Evolutionary conservation across 2,329 filamentous ascomycete genomes (phyloP), one percentile per base, ranked within the genome.

Genomic region (Pseudogymnoascus sp.): DNA sequence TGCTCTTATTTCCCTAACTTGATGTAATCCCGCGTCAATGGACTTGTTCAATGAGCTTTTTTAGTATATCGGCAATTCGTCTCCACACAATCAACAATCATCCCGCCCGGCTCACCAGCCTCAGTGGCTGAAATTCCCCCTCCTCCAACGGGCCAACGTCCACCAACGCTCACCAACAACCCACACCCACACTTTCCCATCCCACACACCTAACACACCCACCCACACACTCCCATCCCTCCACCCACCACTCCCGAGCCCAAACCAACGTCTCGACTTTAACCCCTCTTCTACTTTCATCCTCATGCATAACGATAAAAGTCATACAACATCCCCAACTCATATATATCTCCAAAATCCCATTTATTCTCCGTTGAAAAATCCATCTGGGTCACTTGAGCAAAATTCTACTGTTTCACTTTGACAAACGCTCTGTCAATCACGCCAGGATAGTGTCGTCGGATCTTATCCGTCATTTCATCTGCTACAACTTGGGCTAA

Each of bases 21-120:
- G 49, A 55, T 55, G 49, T 55, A 55, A 55, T 55, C 49, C 49
- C 49, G 49, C 16, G 49, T 22, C 11, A 55, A 55, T 55, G 49
- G 9, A 28, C 25, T 19, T 28, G 19, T 45, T 33, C 25, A 16
- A 33, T 55, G 49, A 55, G n/a, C 49, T 55, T 55, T 55, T 55
- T 55, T 55, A 33, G 49, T 55, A 19, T 55, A 55, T 55, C 49
- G 49, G 49, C 49, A 55, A 55, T 55, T 55, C 49, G 49, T 55
- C 49, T 19, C 49, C 42, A 49, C 42, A 45, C 41, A 45, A 22
- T 41, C 12, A n/a, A 41, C 41, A 45, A 19, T 52, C 14, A 30
- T 52, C 45, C 25, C 45, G 49, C 28, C 25, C 33, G 49, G 28
- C n/a, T 55, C 49, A 55, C 28, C 49, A 55, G 49, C 49, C 49